Percentiles rank a stretch among this genome's conserved stretches.
Conservation (phyloP, 371 early-diverging fungal genomes). For the Actinomucor elegans region DNA sequence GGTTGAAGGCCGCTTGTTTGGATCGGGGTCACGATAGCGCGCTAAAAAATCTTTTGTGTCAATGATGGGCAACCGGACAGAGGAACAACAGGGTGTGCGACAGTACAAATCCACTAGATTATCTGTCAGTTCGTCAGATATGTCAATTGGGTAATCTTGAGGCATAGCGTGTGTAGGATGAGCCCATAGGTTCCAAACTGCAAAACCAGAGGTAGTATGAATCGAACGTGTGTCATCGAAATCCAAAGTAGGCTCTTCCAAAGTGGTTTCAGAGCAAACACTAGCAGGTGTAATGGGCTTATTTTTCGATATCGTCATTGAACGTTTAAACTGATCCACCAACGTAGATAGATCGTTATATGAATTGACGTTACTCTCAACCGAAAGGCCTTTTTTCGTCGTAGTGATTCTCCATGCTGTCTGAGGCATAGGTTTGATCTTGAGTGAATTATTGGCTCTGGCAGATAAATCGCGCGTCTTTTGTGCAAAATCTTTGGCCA, state of each 20-base stretch:
- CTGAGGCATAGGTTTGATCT: conserved; percentile 40
- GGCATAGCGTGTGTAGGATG: conserved; percentile 28
- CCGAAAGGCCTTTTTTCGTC: conserved; percentile 27
- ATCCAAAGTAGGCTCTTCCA: neutral
- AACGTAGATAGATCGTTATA: conserved; percentile 30
- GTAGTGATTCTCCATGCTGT: conserved; percentile 46
- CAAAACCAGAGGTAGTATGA: conserved; percentile 19
- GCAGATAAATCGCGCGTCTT: conserved; percentile 21
- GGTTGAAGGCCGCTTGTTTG: conserved; percentile 24
- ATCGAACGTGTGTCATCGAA: conserved; percentile 16
- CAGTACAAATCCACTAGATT: conserved; percentile 40
- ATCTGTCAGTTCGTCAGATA: conserved; percentile 39
- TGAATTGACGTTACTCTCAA: conserved; percentile 38
- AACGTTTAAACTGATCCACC: conserved; percentile 35
- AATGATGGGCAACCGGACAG: conserved; percentile 36
- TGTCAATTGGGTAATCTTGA: conserved; percentile 40
- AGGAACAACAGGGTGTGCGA: conserved; percentile 45
- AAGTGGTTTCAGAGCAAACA: neutral
- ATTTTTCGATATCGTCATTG: conserved; percentile 12
- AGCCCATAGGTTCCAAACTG: conserved; percentile 38
- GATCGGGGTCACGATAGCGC: conserved; percentile 28
- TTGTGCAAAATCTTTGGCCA: conserved; percentile 29
- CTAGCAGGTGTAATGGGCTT: neutral
- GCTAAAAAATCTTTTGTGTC: conserved; percentile 29
- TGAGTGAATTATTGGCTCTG: conserved; percentile 8